Conservation (phyloP, 2,329 filamentous ascomycete genomes). For the Pseudogymnoascus sp. region DNA sequence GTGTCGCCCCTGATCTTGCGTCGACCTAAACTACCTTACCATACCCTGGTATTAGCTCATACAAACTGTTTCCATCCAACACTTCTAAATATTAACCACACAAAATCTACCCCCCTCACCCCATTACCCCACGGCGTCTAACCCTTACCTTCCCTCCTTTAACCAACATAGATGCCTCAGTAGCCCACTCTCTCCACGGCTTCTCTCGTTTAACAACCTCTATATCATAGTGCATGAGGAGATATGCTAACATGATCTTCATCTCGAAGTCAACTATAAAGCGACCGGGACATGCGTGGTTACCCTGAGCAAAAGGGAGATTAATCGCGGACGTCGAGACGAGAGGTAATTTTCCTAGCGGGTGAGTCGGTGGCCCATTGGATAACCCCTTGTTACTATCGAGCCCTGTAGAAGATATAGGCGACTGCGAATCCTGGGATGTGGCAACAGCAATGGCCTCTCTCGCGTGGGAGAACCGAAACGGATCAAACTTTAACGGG, state of each 20-base stretch:
- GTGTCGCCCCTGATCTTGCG: too few relatives aligned
- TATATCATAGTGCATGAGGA: conserved; percentile 25
- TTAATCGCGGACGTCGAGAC: conserved; percentile 25
- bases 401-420: background rate
- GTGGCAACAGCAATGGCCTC: conserved; percentile 11
- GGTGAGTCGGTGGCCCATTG: conserved; percentile 6
- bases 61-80: too few relatives aligned
- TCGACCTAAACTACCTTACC: too few relatives aligned
- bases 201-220: conserved; percentile 21
- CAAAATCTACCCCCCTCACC: background rate
- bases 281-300: conserved; percentile 28
- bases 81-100: too few relatives aligned
- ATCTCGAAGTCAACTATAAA: conserved; percentile 26
- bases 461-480: conserved; percentile 19
- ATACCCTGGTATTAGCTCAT: too few relatives aligned
- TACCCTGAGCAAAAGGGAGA: conserved; percentile 29
- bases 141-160: conserved; percentile 25
- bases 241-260: conserved; percentile 22
- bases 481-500: conserved; percentile 18
- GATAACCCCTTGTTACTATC: background rate
- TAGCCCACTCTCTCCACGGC: conserved; percentile 27
- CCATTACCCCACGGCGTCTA: background rate
- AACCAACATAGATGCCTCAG: conserved; percentile 24
- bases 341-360: conserved; percentile 14
- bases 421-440: background rate